Evolutionary conservation across 805 yeast genomes (phyloP).

Genomic region (Yamadazyma takamatsuzukensis): DNA sequence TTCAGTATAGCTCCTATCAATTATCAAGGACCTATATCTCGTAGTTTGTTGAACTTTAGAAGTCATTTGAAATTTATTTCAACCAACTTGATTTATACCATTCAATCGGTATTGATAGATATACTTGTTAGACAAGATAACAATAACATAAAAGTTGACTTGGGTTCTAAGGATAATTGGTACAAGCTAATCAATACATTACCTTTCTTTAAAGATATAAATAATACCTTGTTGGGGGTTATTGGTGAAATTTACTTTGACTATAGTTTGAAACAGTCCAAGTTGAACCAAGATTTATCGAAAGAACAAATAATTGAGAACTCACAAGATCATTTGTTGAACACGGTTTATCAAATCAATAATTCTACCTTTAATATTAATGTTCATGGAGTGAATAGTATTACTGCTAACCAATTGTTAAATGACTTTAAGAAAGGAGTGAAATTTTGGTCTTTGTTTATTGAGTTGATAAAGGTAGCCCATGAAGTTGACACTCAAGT

Average conservation of each 20-base stretch:
- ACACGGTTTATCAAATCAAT: slow-evolving; percentile 33
- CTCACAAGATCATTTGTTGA: slow-evolving; percentile 31
- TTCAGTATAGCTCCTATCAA: slow-evolving; percentile 42
- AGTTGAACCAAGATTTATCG: slow-evolving; percentile 16
- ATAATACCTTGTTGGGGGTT: slow-evolving; percentile 63
- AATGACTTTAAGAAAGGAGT: slow-evolving; percentile 30
- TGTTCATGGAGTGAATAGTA: slow-evolving; percentile 38
- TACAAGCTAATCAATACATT: slow-evolving; percentile 46
- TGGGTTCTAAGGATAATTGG: slow-evolving; percentile 52
- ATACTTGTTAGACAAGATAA: slow-evolving; percentile 43
- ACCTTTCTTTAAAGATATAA: slow-evolving; percentile 58
- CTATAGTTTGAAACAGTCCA: slow-evolving; percentile 27
- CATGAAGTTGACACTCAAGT: slow-evolving; percentile 24
- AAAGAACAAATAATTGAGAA: slow-evolving; percentile 23
- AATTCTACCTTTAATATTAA: slow-evolving; percentile 38
- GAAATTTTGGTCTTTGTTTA: slow-evolving; percentile 33
- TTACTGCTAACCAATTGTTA: slow-evolving; percentile 28
- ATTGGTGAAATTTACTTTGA: slow-evolving; percentile 54
- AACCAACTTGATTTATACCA: slow-evolving; percentile 48
- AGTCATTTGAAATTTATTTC: slow-evolving; percentile 57
- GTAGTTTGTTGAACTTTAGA: slow-evolving; percentile 61
- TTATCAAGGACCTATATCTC: slow-evolving; percentile 69
- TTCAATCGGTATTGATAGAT: slow-evolving; percentile 50
- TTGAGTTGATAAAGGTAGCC: slow-evolving; percentile 20
- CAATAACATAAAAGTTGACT: slow-evolving; percentile 46